Conservation (phyloP, 1,139 yeast genomes). For the Geotrichum histeridarum region DNA sequence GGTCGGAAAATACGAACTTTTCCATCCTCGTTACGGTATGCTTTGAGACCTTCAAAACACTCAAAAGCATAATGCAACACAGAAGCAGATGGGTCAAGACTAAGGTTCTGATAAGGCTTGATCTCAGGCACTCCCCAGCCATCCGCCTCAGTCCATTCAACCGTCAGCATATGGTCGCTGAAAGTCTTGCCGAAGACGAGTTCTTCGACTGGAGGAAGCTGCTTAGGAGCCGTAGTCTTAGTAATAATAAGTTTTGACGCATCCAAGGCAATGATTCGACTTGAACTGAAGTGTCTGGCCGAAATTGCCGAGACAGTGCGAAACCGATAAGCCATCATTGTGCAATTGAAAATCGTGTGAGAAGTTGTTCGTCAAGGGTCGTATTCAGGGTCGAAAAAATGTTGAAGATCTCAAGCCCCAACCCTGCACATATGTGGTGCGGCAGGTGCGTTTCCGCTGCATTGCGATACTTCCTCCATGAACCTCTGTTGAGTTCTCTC, state of each 20-base stretch:
- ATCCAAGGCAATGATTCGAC: constrained; percentile 42
- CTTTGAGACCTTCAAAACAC: constrained; percentile 94
- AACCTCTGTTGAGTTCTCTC: too few relatives aligned
- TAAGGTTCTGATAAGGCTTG: constrained; percentile 71
- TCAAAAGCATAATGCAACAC: constrained; percentile 95
- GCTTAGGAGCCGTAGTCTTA: constrained; percentile 56
- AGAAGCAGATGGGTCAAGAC: constrained; percentile 77
- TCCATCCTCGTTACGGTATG: constrained; percentile 61
- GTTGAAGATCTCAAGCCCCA: too few relatives aligned
- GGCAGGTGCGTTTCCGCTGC: too few relatives aligned
- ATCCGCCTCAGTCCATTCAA: constrained; percentile 68
- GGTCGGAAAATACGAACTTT: constrained; percentile 82
- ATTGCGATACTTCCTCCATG: too few relatives aligned
- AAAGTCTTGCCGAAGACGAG: constrained; percentile 82
- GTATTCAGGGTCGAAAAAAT: too few relatives aligned
- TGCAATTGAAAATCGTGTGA: neutral
- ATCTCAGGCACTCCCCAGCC: constrained; percentile 91
- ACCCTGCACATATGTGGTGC: too few relatives aligned
- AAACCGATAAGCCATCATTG: neutral
- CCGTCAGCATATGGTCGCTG: constrained; percentile 83
- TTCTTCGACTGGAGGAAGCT: constrained; percentile 63
- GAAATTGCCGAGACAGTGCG: too few relatives aligned
- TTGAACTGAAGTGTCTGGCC: too few relatives aligned
- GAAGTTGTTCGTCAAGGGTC: neutral
- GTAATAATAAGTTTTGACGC: constrained; percentile 61